Conservation (phyloP, 306 rosid genomes). For the Astragalus membranaceus region DNA sequence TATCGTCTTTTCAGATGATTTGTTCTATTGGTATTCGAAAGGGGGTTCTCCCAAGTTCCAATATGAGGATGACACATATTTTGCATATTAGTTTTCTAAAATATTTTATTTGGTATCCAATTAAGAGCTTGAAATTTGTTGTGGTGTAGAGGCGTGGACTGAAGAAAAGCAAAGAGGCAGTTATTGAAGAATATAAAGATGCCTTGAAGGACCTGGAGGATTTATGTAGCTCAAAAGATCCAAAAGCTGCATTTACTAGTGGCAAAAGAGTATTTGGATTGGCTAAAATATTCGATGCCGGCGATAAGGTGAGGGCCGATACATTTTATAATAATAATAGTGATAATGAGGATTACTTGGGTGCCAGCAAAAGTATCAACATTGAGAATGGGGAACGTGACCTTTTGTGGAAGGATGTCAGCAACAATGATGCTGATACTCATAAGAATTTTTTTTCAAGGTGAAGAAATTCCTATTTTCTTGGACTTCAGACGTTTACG, state of each 20-base stretch:
- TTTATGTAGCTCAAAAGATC: slow-evolving; percentile 39
- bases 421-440: slow-evolving; percentile 31
- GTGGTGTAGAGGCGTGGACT: slow-evolving; percentile 65
- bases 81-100: background rate
- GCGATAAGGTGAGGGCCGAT: slow-evolving; percentile 40
- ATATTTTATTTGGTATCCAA: background rate
- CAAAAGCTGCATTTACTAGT: slow-evolving; percentile 34
- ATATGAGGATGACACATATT: background rate
- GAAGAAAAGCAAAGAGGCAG: slow-evolving; percentile 69
- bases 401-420: slow-evolving; percentile 27
- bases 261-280: slow-evolving; percentile 82
- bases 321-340: slow-evolving; percentile 42
- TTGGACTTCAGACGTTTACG: background rate
- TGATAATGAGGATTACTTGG: slow-evolving; percentile 67
- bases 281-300: slow-evolving; percentile 40
- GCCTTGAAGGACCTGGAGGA: slow-evolving; percentile 54
- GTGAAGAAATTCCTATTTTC: slow-evolving; percentile 28
- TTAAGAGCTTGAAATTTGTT: slow-evolving; percentile 19
- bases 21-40: background rate
- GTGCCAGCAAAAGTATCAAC: slow-evolving; percentile 26
- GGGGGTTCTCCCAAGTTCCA: background rate
- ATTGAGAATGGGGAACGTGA: slow-evolving; percentile 21
- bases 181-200: slow-evolving; percentile 58
- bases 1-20: background rate
- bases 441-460: slow-evolving; percentile 55